Conservation (phyloP, 1,284 basidiomycete genomes). For the Chondrostereum purpureum region DNA sequence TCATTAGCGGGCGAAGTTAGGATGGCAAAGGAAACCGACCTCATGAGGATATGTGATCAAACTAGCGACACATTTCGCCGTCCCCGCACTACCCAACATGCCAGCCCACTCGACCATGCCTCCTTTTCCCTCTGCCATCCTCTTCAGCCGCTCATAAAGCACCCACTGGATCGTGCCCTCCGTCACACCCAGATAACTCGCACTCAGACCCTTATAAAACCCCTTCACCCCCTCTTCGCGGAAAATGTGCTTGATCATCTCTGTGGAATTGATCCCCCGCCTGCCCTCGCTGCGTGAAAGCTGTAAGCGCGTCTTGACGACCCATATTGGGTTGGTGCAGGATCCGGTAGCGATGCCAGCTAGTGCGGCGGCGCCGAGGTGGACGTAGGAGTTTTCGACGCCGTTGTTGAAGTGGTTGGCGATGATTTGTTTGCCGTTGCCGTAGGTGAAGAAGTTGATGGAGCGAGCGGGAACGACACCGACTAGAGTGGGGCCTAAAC, state of each 20-base stretch:
- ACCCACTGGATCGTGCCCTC: slow-evolving; percentile 99
- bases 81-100: slow-evolving; percentile 87
- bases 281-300: slow-evolving; percentile 36
- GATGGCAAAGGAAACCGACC: slow-evolving; percentile 37
- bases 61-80: slow-evolving; percentile 90
- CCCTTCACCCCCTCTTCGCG: slow-evolving; percentile 81
- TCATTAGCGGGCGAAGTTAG: slow-evolving; percentile 1
- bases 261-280: slow-evolving; percentile 34
- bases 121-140: slow-evolving; percentile 50
- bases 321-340: slow-evolving; percentile 97
- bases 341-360: slow-evolving; percentile 86
- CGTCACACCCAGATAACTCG: slow-evolving; percentile 92
- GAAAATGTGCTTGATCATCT: slow-evolving; percentile 69
- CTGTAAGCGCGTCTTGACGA: slow-evolving; percentile 94
- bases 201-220: slow-evolving; percentile 93
- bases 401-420: slow-evolving; percentile 81
- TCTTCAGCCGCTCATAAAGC: slow-evolving; percentile 85
- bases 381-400: slow-evolving; percentile 79
- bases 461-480: slow-evolving; percentile 94
- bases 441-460: slow-evolving; percentile 98
- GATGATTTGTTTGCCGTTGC: slow-evolving; percentile 91
- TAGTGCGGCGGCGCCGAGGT: slow-evolving; percentile 80
- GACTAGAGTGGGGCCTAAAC: slow-evolving; percentile 90
- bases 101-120: slow-evolving; percentile 63
- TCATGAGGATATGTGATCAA: slow-evolving; percentile 97